Evolutionary conservation across 2,329 filamentous ascomycete species (phyloP).

Genomic region (Pseudocercospora cruenta): DNA sequence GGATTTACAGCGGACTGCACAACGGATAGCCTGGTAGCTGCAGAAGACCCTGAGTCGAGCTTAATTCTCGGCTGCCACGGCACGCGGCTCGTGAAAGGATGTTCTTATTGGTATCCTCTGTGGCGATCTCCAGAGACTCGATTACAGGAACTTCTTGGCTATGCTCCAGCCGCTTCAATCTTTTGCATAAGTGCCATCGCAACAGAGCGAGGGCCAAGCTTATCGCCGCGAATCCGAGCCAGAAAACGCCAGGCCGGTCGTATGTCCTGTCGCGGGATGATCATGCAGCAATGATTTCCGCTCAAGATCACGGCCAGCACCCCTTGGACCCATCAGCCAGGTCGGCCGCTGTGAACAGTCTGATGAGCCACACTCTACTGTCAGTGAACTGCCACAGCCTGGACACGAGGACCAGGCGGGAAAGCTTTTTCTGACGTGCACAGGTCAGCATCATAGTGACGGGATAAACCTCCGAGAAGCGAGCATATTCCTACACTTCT

Average conservation of each 20-base stretch:
- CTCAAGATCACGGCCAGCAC: not conserved
- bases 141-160: constrained; percentile 20
- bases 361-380: not conserved
- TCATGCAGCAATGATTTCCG: constrained; percentile 1
- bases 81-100: constrained; percentile 21
- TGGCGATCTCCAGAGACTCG: constrained; percentile 20
- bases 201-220: not conserved
- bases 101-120: constrained; percentile 11
- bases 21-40: constrained; percentile 6
- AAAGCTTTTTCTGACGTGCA: constrained; percentile 18
- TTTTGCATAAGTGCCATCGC: not conserved
- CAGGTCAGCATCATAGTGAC: not conserved
- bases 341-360: not conserved
- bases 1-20: constrained; percentile 5
- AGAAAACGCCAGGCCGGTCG: not conserved
- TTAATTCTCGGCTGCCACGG: constrained; percentile 27
- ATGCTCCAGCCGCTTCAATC: not conserved
- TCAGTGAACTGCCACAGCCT: constrained; percentile 11
- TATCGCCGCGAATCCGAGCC: constrained; percentile 11
- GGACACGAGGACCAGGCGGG: not conserved
- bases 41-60: constrained; percentile 16
- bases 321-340: not conserved
- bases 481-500: not conserved
- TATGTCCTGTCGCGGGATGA: not conserved
- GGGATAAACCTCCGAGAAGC: not conserved